A percentile compares a stretch with the other conserved stretches of the same genome.
Evolutionary conservation across 768 basidiomycete genomes (phyloP).

Genomic region (Termitomyces eurrhizus): DNA sequence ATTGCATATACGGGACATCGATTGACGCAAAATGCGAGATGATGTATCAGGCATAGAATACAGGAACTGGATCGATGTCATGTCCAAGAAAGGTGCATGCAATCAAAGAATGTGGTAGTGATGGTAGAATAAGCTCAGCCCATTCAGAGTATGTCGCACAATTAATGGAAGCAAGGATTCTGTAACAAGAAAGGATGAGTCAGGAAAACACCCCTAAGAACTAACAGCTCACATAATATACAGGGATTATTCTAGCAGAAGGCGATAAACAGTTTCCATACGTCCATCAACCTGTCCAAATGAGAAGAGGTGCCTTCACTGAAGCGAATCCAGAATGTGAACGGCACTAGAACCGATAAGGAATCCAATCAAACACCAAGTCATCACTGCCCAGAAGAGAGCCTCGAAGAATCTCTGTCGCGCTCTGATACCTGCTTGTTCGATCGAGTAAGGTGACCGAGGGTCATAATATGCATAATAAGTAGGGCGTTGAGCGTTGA

Average conservation of each 20-base stretch:
- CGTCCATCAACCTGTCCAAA: neutral
- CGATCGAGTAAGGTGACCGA: conserved; percentile 24
- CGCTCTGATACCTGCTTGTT: conserved; percentile 32
- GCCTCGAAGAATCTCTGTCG: conserved; percentile 30
- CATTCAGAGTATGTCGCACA: neutral
- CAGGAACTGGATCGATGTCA: neutral
- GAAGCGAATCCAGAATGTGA: neutral
- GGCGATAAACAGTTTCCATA: neutral
- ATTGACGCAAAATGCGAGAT: neutral
- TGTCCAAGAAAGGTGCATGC: neutral
- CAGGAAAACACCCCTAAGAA: neutral
- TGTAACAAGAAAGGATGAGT: neutral
- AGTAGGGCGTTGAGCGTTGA: conserved; percentile 29
- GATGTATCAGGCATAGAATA: neutral
- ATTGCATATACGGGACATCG: neutral
- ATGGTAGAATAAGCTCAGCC: neutral
- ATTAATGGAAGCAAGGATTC: neutral
- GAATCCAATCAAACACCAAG: conserved; percentile 19
- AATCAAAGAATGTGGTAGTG: neutral
- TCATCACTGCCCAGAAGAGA: conserved; percentile 9
- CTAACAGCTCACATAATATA: neutral
- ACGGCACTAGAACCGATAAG: conserved; percentile 19
- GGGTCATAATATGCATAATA: conserved; percentile 38
- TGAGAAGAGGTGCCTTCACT: neutral
- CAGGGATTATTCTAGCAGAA: neutral